Percentiles rank a stretch among this genome's conserved stretches.
These are phyloP conservation scores for Lasiosphaeria hispida DNA, from an alignment of 495 filamentous ascomycete genomes.

Conservation along the genomic window DNA sequence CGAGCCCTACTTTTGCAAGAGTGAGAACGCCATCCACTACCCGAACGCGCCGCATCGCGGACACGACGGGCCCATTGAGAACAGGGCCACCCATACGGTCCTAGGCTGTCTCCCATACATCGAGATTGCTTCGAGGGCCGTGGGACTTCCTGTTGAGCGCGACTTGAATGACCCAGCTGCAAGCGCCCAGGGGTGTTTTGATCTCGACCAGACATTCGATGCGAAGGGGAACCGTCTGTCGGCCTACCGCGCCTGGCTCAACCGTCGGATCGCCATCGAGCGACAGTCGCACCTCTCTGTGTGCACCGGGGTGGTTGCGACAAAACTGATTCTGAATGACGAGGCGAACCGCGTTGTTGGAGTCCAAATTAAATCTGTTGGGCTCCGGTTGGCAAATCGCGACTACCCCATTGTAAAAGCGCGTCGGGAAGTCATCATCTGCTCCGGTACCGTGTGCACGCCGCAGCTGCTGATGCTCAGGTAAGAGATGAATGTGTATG, in stretches of 20 bases:
- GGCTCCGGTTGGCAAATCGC: not conserved
- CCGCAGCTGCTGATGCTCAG: conserved; percentile 31
- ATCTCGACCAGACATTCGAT: conserved; percentile 26
- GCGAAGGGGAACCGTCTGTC: conserved; percentile 17
- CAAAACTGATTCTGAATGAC: conserved; percentile 17
- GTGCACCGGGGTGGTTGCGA: conserved; percentile 25
- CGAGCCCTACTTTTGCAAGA: conserved; percentile 29
- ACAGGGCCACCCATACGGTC: not conserved
- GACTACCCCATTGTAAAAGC: conserved; percentile 20
- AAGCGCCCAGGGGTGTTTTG: conserved; percentile 21
- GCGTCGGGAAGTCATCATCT: conserved; percentile 27
- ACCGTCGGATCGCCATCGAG: conserved; percentile 7
- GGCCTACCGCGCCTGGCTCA: conserved; percentile 23
- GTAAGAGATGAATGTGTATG: conserved; percentile 7
- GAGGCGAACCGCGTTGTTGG: conserved; percentile 9
- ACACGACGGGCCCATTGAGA: conserved; percentile 23
- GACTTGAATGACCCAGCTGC: conserved; percentile 21
- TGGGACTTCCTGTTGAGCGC: conserved; percentile 17
- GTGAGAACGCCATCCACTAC: conserved; percentile 18
- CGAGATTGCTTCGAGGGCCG: conserved; percentile 9
- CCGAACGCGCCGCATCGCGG: conserved; percentile 15
- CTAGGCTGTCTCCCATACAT: conserved; percentile 14
- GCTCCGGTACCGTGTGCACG: conserved; percentile 19
- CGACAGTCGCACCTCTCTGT: conserved; percentile 17
- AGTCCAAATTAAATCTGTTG: conserved; percentile 13